Evolutionary conservation across 2,329 filamentous ascomycete genomes (phyloP).

Genomic region (Clonostachys solani): DNA sequence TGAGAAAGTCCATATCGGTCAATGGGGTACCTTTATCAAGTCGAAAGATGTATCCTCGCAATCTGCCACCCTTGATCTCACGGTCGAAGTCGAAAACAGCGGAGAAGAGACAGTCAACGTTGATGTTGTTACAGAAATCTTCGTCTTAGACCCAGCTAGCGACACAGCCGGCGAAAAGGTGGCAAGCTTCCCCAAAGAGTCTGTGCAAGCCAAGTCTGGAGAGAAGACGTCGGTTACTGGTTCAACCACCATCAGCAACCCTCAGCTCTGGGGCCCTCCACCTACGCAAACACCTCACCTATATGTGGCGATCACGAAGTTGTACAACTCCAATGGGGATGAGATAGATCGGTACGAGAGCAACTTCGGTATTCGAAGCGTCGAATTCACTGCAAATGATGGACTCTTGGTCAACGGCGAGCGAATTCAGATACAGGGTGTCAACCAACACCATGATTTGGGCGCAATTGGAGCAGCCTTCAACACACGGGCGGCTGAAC

Average conservation of each 20-base stretch:
- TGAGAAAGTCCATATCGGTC: constrained; percentile 36
- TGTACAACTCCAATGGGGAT: constrained; percentile 14
- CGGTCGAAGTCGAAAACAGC: constrained; percentile 41
- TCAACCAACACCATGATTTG: constrained; percentile 46
- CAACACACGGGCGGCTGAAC: constrained; percentile 39
- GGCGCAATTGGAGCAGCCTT: constrained; percentile 46
- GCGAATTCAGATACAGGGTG: constrained; percentile 36
- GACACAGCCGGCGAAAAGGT: constrained; percentile 17
- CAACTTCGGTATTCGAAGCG: constrained; percentile 40
- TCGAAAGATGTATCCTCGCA: constrained; percentile 35
- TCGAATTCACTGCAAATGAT: constrained; percentile 30
- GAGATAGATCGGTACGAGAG: constrained; percentile 41
- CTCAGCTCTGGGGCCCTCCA: constrained; percentile 41
- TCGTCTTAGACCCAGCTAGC: constrained; percentile 25
- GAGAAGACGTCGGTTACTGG: constrained; percentile 23
- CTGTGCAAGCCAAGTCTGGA: constrained; percentile 20
- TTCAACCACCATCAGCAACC: constrained; percentile 21
- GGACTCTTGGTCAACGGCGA: constrained; percentile 43
- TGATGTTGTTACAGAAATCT: constrained; percentile 32
- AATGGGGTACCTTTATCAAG: constrained; percentile 45
- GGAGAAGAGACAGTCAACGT: constrained; percentile 20
- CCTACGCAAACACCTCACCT: constrained; percentile 39
- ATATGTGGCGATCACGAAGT: constrained; percentile 38
- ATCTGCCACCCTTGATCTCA: constrained; percentile 37
- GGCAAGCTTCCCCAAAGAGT: constrained; percentile 23